Evolutionary conservation across 352 stramenopile species (phyloP), one percentile per base, ranked within the genome.

Genomic region (Lagenidium giganteum): DNA sequence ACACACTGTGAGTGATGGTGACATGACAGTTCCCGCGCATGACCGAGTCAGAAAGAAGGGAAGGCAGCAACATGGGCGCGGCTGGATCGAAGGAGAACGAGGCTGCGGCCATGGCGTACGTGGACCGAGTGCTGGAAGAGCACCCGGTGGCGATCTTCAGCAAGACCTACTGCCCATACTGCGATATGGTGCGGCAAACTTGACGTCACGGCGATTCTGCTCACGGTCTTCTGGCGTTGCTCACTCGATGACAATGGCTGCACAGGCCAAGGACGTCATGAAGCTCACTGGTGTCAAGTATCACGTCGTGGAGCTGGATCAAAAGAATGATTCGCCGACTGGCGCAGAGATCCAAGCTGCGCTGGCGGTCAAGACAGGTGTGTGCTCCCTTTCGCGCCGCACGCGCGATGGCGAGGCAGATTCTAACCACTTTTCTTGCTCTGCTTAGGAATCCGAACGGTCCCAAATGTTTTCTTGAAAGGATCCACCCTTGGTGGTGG

Each of bases 381-480:
- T 27, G 39, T 44, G 8, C 13, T 20, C 4, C 1, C 17, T n/a
- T 1, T 31, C 26, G 11, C 21, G n/a, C 2, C 11, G 27, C 26
- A 39, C 13, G 24, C 24, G 24, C 23, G 23, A n/a, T n/a, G n/a
- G n/a, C n/a, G n/a, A n/a, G n/a, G n/a, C n/a, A n/a, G n/a, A n/a
- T n/a, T n/a, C n/a, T n/a, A n/a, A n/a, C n/a, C n/a, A n/a, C n/a
- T n/a, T n/a, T n/a, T n/a, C n/a, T n/a, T 27, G 39, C 21, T 30
- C 25, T 32, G 50, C 34, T 8, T 72, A 65, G 92, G 89, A 42
- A 88, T 96, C 39, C 68, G 76, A 36, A 98, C 90, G 5, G 95
- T 98, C 31, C 95, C 96, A 3, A 98, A 98, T 57, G 92, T 99
- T 18, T 99, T 98, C 66, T 78, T 99, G 33, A 90, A 90, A 44